Evolutionary conservation across 1,284 basidiomycete genomes (phyloP), one percentile per base, ranked within the genome.

Genomic region (Hymenochaete sp.): DNA sequence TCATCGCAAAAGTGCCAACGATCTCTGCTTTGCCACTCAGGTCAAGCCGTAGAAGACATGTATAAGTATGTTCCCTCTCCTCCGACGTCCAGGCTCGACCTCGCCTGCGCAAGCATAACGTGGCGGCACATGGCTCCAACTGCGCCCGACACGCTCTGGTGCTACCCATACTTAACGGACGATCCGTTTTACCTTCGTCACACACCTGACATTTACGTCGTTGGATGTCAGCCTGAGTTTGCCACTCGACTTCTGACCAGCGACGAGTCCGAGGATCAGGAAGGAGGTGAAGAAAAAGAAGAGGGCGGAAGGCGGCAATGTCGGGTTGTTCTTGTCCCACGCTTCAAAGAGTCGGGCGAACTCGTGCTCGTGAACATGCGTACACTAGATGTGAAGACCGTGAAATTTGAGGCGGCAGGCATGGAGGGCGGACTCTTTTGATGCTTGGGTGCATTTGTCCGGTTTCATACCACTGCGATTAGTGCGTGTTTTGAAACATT

Each of bases 71-170:
- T 93, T 29, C 72, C 75, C 11, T 72, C 76, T 11, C 77, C 77
- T 11, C 77, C 77, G 6, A 55, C 75, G 45, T 79, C 82, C 21
- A 71, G 84, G 18, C 62, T 97, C 29, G 73, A 73, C 3, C 75
- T 97, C 56, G 79, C 90, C 2, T 72, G 79, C 52, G 72, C 82
- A 39, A 93, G 91, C 11, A 70, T 99, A 9, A 78, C 76, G 57
- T 98, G 93, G 96, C 73, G 91, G 51, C 96, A 98, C 64, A 77
- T 97, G 56, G 95, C 96, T 8, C 96, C 96, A 0, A 98, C 95
- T 1, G 93, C 95, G 10, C 96, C 96, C 10, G 96, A 99, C 63
- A 99, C 96, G 1, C 73, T 99, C 1, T 98, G 93, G 92, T 97
- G 95, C 59, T 95, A 97, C 61, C 96, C 96, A 7, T 98, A 88